Conservation (phyloP, 345 rosid genomes). For the Odontarrhena argentea region DNA sequence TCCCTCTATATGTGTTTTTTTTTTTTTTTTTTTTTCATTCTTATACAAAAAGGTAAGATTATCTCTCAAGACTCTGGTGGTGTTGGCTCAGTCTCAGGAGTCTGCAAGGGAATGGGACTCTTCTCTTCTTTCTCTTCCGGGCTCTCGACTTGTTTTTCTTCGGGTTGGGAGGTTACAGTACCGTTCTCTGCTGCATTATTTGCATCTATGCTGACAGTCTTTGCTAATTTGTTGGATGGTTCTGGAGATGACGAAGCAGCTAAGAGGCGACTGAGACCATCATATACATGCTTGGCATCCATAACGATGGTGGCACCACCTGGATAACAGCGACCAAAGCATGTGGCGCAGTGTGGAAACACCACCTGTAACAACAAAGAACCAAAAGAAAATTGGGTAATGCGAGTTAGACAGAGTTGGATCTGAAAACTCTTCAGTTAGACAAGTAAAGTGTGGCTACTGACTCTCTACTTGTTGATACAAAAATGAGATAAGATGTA, state of each 20-base stretch:
- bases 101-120: conserved; percentile 20
- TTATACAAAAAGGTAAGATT: conserved; percentile 3
- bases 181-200: conserved; percentile 54
- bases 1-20: neutral
- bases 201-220: conserved; percentile 5
- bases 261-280: conserved; percentile 63
- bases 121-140: conserved; percentile 39
- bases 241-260: conserved; percentile 55
- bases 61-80: conserved; percentile 25
- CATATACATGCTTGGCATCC: conserved; percentile 72
- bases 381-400: conserved; percentile 10
- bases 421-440: conserved; percentile 2
- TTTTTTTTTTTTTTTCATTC: neutral
- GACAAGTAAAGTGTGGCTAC: neutral
- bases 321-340: conserved; percentile 91
- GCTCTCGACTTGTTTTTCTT: conserved; percentile 37
- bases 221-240: conserved; percentile 49
- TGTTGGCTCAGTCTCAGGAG: conserved; percentile 34
- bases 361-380: conserved; percentile 57
- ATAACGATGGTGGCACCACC: conserved; percentile 73
- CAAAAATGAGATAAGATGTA: conserved; percentile 2
- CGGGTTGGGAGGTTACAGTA: conserved; percentile 47
- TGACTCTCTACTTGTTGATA: conserved; percentile 15
- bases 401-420: conserved; percentile 17
- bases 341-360: conserved; percentile 76